Evolutionary conservation across 495 filamentous ascomycete species (phyloP).

Genomic region (Neurospora discreta): DNA sequence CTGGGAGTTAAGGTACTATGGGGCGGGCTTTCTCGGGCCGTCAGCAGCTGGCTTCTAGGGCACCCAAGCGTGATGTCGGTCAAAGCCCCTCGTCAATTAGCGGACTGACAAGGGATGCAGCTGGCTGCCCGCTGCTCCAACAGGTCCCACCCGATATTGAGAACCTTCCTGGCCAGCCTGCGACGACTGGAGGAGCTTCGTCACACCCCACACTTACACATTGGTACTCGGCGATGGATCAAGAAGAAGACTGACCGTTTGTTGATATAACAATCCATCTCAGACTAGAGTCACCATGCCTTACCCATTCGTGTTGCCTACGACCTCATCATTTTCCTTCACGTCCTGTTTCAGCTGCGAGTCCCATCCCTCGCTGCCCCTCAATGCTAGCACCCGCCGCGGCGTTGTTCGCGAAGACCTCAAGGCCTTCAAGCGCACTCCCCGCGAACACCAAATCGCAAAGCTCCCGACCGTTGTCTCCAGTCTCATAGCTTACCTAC

Average conservation of each 20-base stretch:
- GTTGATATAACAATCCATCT: neutral
- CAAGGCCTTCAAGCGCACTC: conserved; percentile 72
- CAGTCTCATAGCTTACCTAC: conserved; percentile 61
- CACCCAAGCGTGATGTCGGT: neutral
- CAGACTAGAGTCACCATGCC: conserved; percentile 49
- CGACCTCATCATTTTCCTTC: conserved; percentile 73
- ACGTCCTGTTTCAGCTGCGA: conserved; percentile 55
- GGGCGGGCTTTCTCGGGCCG: neutral
- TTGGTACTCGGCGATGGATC: neutral
- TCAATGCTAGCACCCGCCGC: conserved; percentile 64
- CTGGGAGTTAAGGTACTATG: neutral
- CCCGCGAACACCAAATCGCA: conserved; percentile 49
- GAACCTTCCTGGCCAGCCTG: neutral
- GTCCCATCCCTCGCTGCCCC: conserved; percentile 74
- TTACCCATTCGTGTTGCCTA: conserved; percentile 72
- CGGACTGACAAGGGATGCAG: neutral
- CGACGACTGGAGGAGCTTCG: neutral
- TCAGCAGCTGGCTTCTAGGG: neutral
- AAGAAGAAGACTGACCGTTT: neutral
- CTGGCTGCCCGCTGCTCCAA: neutral
- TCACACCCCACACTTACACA: neutral
- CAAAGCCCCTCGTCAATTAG: neutral
- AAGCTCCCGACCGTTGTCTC: conserved; percentile 57
- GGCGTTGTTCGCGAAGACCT: conserved; percentile 65
- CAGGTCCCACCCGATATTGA: neutral